Base-by-base conservation (phyloP, 163 green algal genomes). In the Scenedesmus sp. region DNA sequence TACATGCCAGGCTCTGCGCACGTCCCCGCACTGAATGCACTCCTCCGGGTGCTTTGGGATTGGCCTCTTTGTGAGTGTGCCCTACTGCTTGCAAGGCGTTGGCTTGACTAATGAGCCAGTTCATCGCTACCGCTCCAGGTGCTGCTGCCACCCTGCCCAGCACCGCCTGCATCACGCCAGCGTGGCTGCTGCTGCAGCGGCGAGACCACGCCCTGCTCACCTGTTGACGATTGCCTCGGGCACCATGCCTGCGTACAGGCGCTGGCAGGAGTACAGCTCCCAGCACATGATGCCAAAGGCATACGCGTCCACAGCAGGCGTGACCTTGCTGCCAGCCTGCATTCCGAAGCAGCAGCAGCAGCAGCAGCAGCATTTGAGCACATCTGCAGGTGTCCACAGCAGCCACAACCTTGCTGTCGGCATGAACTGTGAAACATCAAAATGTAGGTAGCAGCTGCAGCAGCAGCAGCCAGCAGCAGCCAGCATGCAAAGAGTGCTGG, bases 251-350 rank as follows among this genome's bases (percentile, higher is more conserved):
- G 91, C 87, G 79, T 96, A 96, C 15, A 91, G 89, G 4, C 94
- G 85, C 88, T 95, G 93, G 22, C 94, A 93, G 24, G 92, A 94
- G 93, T 96, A 96, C 6, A 95, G 79, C 92, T 96, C 87, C 22
- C 49, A 91, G 65, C 94, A 96, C 92, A 94, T 93, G 90, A 94
- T 94, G 81, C 94, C 94, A 88, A 96, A 96, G 30, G 93, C 93
- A 72, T 94, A 96, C 6, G 92, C 92, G 83, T 96, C 94, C 72
- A 96, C 94, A 20, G 91, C 93, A 30, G 92, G 93, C 12, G 94
- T 96, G 0, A 96, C 78, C 83, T 94, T 95, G 61, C 81, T 93
- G 83, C 94, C 94, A 24, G 94, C 94, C 91, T 93, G 84, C 40
- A 22, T 2, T 40, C 22, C 46, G 68, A 40, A 76, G 12, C 7